Conservation (phyloP, 306 rosid genomes). For the Quercus glauca region DNA sequence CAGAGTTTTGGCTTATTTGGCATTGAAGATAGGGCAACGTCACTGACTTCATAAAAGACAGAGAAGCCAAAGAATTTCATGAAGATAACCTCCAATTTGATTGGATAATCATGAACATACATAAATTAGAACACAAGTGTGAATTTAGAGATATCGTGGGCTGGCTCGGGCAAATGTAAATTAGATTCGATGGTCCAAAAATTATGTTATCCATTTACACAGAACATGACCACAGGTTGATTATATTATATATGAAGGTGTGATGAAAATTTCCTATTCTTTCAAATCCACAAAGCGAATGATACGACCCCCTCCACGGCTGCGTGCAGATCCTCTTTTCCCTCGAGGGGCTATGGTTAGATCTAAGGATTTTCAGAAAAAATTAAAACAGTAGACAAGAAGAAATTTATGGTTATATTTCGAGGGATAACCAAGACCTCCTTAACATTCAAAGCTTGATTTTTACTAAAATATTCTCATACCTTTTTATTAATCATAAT, state of each 20-base stretch:
- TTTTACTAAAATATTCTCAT: too few species aligned
- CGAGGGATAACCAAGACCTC: too few species aligned
- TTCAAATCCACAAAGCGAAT: not conserved
- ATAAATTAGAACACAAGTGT: not conserved
- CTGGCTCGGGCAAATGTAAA: slow-evolving; percentile 13
- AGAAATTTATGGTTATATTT: too few species aligned
- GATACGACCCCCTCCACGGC: too few species aligned
- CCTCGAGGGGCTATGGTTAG: too few species aligned
- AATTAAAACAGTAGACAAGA: too few species aligned
- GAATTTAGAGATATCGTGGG: not conserved
- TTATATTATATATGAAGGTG: not conserved
- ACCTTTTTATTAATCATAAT: too few species aligned
- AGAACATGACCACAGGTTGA: not conserved
- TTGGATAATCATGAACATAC: not conserved
- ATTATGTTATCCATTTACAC: not conserved
- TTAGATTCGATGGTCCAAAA: slow-evolving; percentile 22
- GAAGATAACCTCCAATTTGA: slow-evolving; percentile 14
- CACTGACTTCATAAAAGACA: slow-evolving; percentile 38
- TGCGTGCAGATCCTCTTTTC: too few species aligned
- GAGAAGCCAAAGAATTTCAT: slow-evolving; percentile 18
- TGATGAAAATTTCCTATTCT: not conserved
- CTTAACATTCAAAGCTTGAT: too few species aligned
- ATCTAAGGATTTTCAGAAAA: too few species aligned
- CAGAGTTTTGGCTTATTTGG: slow-evolving; percentile 72
- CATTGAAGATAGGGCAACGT: slow-evolving; percentile 59